A percentile compares a stretch with the other conserved stretches of the same genome.
phyloP scores from a whole-genome alignment of 345 rosid species.

The Salix dunnii region DNA sequence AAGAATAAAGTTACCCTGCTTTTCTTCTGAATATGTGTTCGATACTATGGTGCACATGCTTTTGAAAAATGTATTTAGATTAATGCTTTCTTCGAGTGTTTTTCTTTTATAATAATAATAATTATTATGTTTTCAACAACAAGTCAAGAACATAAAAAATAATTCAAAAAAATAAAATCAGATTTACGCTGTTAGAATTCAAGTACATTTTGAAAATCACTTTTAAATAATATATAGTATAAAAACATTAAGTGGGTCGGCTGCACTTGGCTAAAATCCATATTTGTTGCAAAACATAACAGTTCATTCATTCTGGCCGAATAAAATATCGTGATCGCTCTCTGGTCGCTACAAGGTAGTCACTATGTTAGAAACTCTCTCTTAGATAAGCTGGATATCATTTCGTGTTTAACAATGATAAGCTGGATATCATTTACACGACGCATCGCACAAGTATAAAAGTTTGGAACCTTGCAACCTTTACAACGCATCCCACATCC shows the following conservation, averaged over 20 bases:
- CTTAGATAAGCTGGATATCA: not conserved
- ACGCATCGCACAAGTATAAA: not conserved
- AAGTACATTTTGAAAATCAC: no score
- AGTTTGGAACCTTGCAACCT: not conserved
- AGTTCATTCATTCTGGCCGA: not conserved
- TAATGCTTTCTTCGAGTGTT: no score
- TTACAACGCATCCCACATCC: no score
- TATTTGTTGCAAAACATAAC: not conserved
- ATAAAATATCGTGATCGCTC: not conserved
- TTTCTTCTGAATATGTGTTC: not conserved
- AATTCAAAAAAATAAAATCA: no score
- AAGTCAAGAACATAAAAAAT: no score
- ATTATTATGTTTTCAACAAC: no score
- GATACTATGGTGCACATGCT: no score
- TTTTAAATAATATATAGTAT: no score
- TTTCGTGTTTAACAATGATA: not conserved
- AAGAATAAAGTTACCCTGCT: not conserved
- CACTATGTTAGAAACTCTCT: not conserved
- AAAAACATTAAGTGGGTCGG: not conserved
- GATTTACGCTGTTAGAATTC: no score
- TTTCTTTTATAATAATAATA: no score
- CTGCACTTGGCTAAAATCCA: not conserved
- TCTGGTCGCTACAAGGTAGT: not conserved
- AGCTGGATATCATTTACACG: not conserved
- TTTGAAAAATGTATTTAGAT: no score